These are phyloP conservation scores for Plasmodium fragile DNA, from an alignment of 169 alveolate genomes.

Conservation along the genomic window DNA sequence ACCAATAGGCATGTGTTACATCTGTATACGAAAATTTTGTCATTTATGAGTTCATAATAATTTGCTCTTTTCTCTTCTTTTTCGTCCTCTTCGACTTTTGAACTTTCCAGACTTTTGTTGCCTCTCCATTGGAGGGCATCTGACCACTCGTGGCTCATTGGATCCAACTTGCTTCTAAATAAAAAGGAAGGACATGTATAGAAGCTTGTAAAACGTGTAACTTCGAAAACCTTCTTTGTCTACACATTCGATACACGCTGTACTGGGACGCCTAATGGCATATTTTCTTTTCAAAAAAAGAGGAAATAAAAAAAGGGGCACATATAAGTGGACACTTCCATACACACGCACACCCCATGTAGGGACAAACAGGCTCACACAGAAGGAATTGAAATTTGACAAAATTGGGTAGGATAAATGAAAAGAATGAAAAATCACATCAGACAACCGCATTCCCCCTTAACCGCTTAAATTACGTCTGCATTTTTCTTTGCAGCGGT, in stretches of 20 bases:
- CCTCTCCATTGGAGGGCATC: constrained; percentile 2
- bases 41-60: constrained; percentile 35
- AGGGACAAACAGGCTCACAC: neutral
- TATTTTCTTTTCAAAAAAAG: neutral
- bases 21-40: constrained; percentile 38
- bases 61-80: neutral
- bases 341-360: neutral
- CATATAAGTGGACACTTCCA: neutral
- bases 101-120: neutral
- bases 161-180: neutral
- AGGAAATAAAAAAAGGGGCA: constrained; percentile 1
- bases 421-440: neutral
- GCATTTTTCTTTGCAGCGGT: neutral
- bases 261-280: neutral
- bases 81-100: neutral
- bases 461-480: neutral
- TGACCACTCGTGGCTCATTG: neutral
- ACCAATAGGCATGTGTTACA: constrained; percentile 50
- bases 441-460: neutral
- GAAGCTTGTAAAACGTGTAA: neutral
- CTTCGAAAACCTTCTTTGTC: neutral
- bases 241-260: neutral
- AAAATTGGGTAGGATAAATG: neutral
- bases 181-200: neutral
- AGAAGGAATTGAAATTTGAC: neutral